Evolutionary conservation across 352 stramenopile genomes (phyloP), one percentile per base, ranked within the genome.

Genomic region (Globisporangium cylindrosporum): DNA sequence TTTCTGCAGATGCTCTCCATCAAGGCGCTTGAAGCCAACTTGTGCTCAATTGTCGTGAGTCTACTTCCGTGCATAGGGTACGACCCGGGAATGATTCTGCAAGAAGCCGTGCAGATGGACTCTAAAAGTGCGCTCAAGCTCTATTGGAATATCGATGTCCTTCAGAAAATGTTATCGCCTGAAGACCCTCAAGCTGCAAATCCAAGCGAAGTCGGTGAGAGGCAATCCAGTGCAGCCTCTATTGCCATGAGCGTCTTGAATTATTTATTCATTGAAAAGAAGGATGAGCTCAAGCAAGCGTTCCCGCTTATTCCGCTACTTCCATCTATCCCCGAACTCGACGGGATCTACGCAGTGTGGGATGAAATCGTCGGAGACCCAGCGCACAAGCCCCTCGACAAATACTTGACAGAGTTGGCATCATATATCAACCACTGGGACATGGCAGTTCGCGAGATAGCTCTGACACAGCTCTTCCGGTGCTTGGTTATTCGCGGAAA

Each of bases 11-110:
- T 95, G 75, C 73, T 97, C 3, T 95, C 88, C 24, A 64, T 76
- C 18, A 93, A 93, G 73, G 86, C 89, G 0, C 73, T 97, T 25
- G 87, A 92, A 43, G 71, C 77, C n/a, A 97, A 95, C 55, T 77
- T 97, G 49, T 84, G 82, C 63, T 95, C 89, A 22, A 95, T 97
- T 27, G 73, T 97, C 36, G 88, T 94, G n/a, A 97, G 86, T 49
- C 73, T 95, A 27, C 73, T 97, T 6, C 84, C 89, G 14, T 97
- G 86, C 46, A 73, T 95, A 20, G 79, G 74, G 8, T 70, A 80
- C 34, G 77, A 86, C n/a, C 55, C 77, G 10, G 76, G 68, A 12
- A 66, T 70, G 56, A 76, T 88, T 63, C 66, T 89, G 34, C 58
- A 76, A 46, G 70, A 88, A 66, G 67, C 64, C 43, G 61, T 65